Evolutionary conservation across 2,329 filamentous ascomycete species (phyloP).

Genomic region (Hypoxylon rubiginosum): DNA sequence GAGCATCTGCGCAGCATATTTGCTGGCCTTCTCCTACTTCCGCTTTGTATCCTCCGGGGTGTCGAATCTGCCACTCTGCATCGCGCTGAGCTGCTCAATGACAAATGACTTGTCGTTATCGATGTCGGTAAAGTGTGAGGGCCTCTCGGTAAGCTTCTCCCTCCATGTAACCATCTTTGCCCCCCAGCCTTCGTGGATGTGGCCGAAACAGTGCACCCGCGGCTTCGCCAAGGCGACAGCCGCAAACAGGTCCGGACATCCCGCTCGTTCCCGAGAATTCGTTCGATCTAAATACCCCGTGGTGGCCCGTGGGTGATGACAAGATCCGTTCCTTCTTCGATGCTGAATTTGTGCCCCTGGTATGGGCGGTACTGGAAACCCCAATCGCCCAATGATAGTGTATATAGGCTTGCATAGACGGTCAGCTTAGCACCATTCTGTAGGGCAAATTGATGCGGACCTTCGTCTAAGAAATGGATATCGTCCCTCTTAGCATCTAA

Average conservation of each 20-base stretch:
- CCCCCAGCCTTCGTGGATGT: constrained; percentile 73
- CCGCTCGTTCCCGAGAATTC: constrained; percentile 51
- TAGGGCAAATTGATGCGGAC: constrained; percentile 62
- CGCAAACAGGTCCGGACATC: constrained; percentile 60
- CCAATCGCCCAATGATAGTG: constrained; percentile 61
- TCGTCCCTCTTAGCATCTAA: constrained; percentile 48
- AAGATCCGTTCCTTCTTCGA: constrained; percentile 53
- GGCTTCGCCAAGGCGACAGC: constrained; percentile 61
- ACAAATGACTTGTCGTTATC: constrained; percentile 57
- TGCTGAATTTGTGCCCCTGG: constrained; percentile 50
- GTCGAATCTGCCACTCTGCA: constrained; percentile 17
- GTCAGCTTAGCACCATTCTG: constrained; percentile 63
- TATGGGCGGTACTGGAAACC: constrained; percentile 63
- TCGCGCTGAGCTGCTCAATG: constrained; percentile 52
- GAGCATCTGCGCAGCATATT: background rate
- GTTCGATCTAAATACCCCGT: constrained; percentile 63
- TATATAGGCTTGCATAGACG: constrained; percentile 68
- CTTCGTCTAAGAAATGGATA: constrained; percentile 65
- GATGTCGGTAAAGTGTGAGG: constrained; percentile 59
- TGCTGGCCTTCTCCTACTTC: background rate
- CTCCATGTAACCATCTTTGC: constrained; percentile 67
- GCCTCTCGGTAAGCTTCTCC: constrained; percentile 41
- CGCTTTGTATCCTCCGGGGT: constrained; percentile 48
- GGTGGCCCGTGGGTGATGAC: constrained; percentile 70
- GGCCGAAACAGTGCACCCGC: constrained; percentile 68